Percentiles rank a stretch among this genome's conserved stretches.
These are phyloP conservation scores for Castanea sativa DNA, from an alignment of 306 rosid species.

Conservation along the genomic window DNA sequence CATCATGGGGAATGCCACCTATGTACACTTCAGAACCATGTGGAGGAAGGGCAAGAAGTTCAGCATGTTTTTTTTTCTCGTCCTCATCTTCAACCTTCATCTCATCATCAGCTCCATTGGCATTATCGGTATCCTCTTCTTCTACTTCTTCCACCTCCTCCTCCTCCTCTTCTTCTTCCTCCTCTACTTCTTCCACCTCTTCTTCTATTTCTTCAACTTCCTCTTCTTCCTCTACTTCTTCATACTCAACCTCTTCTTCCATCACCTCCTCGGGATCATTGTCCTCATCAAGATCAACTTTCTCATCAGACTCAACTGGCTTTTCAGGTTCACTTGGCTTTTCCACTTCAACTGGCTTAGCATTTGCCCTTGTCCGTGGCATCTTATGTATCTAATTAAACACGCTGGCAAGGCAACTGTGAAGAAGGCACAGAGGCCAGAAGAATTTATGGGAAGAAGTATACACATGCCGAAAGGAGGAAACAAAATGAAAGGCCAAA, in stretches of 20 bases:
- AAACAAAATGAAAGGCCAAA: slow-evolving; percentile 70
- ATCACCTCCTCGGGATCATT: slow-evolving; percentile 71
- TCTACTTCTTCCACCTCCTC: slow-evolving; percentile 56
- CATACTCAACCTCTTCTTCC: slow-evolving; percentile 87
- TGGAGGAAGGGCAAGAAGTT: slow-evolving; percentile 95
- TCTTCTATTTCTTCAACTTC: slow-evolving; percentile 75
- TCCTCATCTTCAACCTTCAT: slow-evolving; percentile 45
- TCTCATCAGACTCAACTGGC: slow-evolving; percentile 72
- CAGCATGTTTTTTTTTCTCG: slow-evolving; percentile 69
- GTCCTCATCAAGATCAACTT: slow-evolving; percentile 67
- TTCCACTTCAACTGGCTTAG: slow-evolving; percentile 58
- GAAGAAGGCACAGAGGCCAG: slow-evolving; percentile 98
- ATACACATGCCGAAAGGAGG: slow-evolving; percentile 80
- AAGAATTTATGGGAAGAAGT: slow-evolving; percentile 94
- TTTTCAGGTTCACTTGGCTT: slow-evolving; percentile 40
- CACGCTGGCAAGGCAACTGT: slow-evolving; percentile 90
- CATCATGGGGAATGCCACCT: slow-evolving; percentile 84
- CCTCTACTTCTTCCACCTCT: slow-evolving; percentile 49
- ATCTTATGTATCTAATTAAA: slow-evolving; percentile 74
- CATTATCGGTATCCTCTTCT: slow-evolving; percentile 42
- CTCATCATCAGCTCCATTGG: slow-evolving; percentile 28
- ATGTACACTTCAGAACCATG: slow-evolving; percentile 96
- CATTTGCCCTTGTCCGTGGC: slow-evolving; percentile 70
- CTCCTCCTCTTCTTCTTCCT: slow-evolving; percentile 23
- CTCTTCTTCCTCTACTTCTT: slow-evolving; percentile 86